Evolutionary conservation across 179 eudicot species (phyloP), one percentile per base, ranked within the genome.

Genomic region (Heliamphora pulchella): DNA sequence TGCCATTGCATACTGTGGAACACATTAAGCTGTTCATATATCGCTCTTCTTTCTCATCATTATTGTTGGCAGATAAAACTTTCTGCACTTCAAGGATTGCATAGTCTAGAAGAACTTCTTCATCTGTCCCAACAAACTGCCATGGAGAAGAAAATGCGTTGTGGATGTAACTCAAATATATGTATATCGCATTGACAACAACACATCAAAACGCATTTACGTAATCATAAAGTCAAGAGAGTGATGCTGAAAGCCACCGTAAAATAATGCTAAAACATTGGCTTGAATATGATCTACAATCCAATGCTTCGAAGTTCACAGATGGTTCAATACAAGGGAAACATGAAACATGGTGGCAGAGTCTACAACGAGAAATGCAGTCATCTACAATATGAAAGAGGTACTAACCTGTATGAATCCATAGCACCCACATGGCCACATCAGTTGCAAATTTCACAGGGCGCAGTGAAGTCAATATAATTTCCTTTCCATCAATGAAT

Each of bases 81-180:
- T 86, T 88, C 84, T 88, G 90, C 74, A 91, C 80, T 86, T 89
- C 91, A 79, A 44, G 70, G 63, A 88, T 80, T 50, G 94, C 90
- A 79, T 80, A 71, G 78, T 93, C 92, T 74, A 95, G 86, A 70
- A 93, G 90, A 80, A 64, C 55, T 54, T 85, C 86, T 83, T 89
- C 91, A 80, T 87, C 88, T 75, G 97, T 95, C 83, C 82, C 86
- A 57, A 91, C 86, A 88, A 89, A 95, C 98, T 95, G 87, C 84
- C 79, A 86, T 64, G 31, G 83, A 74, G 55, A 85, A 83, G 65
- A 78, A 80, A 80, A 83, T 39, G 66, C 44, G 8, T 80, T 76
- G 68, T 75, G 67, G 54, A 43, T 22, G 8, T 22, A 39, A 66
- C 41, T 5, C 31, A 39, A 63, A 50, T 7, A 15, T 59, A n/a